Base-by-base conservation (phyloP, 352 stramenopile species). In the Saprolegnia parasitica region DNA sequence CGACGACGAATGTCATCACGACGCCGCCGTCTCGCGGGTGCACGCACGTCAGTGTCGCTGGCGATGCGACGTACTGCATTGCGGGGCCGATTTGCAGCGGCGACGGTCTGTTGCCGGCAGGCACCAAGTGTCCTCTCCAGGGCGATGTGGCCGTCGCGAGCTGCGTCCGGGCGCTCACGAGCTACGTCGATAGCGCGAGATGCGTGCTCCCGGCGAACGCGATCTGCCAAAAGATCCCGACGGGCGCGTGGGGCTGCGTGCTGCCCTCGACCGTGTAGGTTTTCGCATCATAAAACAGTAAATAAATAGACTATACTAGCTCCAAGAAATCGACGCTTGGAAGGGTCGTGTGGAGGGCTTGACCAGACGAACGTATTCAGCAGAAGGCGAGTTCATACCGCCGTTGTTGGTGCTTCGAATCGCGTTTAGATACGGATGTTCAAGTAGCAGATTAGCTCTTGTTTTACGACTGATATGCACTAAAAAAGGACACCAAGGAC, bases 221-320 rank as follows among this genome's bases (percentile, higher is more conserved):
- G 0, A 54, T 71, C 42, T 93, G 83, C 57, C 39, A 64, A 20
- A 88, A 86, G 75, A 85, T 90, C 57, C 75, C 80, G 61, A 89
- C 81, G 21, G 83, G 81, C 24, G 84, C 79, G 4, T 93, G 83
- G 83, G 84, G 84, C 10, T 93, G 84, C 52, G 81, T 88, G 32
- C 39, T 32, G 57, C 21, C 21, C 49, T 6, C 10, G 3, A 56
- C 49, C 21, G 21, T 5, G 16, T 26, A n/a, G 16, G 26, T 2
- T 35, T 5, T 35, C 29, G 29, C 29, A 35, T 35, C 29, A 35
- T 5, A 35, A 35, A 35, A 35, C 2, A 35, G 5, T 35, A 5
- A 35, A 35, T 35, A 35, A 35, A 35, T 35, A 35, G 29, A 35
- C 5, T n/a, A n/a, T n/a, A n/a, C n/a, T n/a, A n/a, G n/a, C n/a